These are phyloP conservation scores for Xylaria sp. DNA, from an alignment of 2,329 filamentous ascomycete genomes.

Conservation along the genomic window DNA sequence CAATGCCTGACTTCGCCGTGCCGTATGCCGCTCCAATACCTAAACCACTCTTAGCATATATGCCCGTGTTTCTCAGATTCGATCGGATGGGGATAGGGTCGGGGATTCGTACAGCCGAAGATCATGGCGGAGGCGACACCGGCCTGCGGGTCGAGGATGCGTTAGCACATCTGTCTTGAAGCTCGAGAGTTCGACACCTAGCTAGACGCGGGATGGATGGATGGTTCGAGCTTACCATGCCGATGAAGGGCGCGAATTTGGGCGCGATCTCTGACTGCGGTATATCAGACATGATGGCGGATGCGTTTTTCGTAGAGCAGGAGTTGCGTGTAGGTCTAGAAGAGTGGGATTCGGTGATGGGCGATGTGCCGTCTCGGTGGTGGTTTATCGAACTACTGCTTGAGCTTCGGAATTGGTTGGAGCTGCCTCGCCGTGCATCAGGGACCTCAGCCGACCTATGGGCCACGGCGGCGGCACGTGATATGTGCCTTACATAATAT, in stretches of 20 bases:
- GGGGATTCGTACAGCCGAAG: slow-evolving; percentile 69
- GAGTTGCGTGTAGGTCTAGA: neutral
- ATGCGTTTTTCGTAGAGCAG: neutral
- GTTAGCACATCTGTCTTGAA: slow-evolving; percentile 16
- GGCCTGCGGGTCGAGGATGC: slow-evolving; percentile 50
- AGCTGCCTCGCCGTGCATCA: slow-evolving; percentile 15
- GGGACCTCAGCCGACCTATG: too few species aligned
- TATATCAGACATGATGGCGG: slow-evolving; percentile 57
- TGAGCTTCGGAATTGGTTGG: slow-evolving; percentile 12
- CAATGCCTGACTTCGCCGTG: slow-evolving; percentile 85
- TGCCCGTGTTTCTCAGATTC: slow-evolving; percentile 18
- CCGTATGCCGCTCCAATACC: slow-evolving; percentile 79
- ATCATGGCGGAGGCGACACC: slow-evolving; percentile 83
- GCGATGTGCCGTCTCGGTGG: neutral
- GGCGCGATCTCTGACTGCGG: slow-evolving; percentile 65
- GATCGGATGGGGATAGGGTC: slow-evolving; percentile 22
- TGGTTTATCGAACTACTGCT: too few species aligned
- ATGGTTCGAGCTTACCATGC: slow-evolving; percentile 67
- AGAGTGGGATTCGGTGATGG: neutral
- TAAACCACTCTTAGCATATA: slow-evolving; percentile 37
- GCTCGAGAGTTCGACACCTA: neutral
- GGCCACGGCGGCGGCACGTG: too few species aligned
- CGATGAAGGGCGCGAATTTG: slow-evolving; percentile 85
- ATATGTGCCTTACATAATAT: too few species aligned
- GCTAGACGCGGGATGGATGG: slow-evolving; percentile 1